Conservation (phyloP, 2,329 filamentous ascomycete species). For the Exophiala dermatitidis region DNA sequence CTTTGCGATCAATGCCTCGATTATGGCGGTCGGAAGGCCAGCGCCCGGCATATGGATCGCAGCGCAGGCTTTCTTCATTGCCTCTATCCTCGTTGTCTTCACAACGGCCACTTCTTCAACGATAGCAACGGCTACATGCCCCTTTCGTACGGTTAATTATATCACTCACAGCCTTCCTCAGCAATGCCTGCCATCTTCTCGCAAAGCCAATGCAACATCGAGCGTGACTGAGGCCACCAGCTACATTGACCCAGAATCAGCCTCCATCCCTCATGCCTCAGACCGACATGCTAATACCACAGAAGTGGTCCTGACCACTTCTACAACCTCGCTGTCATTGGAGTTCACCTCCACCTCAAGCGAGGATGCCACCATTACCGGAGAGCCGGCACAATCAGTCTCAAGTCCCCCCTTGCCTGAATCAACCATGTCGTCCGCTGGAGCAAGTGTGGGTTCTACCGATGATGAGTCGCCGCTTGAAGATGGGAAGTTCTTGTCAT, state of each 20-base stretch:
- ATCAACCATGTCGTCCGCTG: neutral
- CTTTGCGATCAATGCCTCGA: slow-evolving; percentile 1
- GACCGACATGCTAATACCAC: neutral
- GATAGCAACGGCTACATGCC: slow-evolving; percentile 33
- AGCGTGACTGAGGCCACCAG: slow-evolving; percentile 5
- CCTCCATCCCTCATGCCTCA: slow-evolving; percentile 1
- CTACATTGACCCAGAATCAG: neutral
- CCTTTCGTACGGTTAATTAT: slow-evolving; percentile 65
- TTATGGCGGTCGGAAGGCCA: neutral
- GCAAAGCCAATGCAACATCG: slow-evolving; percentile 19
- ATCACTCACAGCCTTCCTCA: slow-evolving; percentile 71
- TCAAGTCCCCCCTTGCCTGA: neutral
- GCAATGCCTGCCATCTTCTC: slow-evolving; percentile 59
- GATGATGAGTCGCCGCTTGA: slow-evolving; percentile 62
- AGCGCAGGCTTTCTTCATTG: slow-evolving; percentile 1
- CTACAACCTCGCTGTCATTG: neutral
- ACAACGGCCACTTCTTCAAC: neutral
- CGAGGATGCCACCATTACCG: neutral
- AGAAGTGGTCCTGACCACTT: neutral
- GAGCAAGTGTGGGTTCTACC: slow-evolving; percentile 1
- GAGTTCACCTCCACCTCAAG: neutral
- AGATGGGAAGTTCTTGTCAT: slow-evolving; percentile 82
- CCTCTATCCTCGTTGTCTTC: slow-evolving; percentile 4
- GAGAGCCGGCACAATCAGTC: neutral
- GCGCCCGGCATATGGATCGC: slow-evolving; percentile 9